phyloP scores from a whole-genome alignment of 2,329 filamentous ascomycete genomes.

The Fusarium sp. region DNA sequence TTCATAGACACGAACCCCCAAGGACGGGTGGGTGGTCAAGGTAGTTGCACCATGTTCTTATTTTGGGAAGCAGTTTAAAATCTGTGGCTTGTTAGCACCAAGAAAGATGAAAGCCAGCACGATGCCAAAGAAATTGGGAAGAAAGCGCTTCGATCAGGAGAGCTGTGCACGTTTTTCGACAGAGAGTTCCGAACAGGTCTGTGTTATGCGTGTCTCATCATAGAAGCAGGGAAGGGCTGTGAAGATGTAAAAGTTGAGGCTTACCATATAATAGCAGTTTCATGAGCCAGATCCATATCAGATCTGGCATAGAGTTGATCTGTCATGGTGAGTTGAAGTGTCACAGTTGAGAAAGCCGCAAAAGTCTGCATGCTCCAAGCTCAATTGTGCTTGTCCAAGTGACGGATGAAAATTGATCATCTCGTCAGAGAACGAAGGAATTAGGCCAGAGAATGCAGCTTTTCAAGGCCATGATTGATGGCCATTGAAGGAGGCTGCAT shows the following conservation, averaged over 20 bases:
- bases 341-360: background rate
- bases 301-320: background rate
- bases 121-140: constrained; percentile 3
- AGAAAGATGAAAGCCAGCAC: constrained; percentile 4
- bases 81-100: constrained; percentile 31
- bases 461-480: background rate
- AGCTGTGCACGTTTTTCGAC: constrained; percentile 46
- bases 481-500: background rate
- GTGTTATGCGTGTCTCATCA: constrained; percentile 50
- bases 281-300: background rate
- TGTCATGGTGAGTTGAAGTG: constrained; percentile 11
- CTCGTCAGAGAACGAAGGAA: background rate
- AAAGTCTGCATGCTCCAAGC: background rate
- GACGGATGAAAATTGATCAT: constrained; percentile 1
- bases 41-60: constrained; percentile 15
- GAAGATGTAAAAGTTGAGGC: constrained; percentile 3
- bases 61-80: constrained; percentile 20
- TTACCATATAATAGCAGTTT: constrained; percentile 14
- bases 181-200: constrained; percentile 51
- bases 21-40: constrained; percentile 11
- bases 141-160: constrained; percentile 39
- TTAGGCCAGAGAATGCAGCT: background rate
- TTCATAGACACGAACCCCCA: constrained; percentile 10
- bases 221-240: constrained; percentile 14
- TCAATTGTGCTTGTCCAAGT: background rate